Base-by-base conservation (phyloP, 2,329 filamentous ascomycete genomes). In the Nemania diffusa region DNA sequence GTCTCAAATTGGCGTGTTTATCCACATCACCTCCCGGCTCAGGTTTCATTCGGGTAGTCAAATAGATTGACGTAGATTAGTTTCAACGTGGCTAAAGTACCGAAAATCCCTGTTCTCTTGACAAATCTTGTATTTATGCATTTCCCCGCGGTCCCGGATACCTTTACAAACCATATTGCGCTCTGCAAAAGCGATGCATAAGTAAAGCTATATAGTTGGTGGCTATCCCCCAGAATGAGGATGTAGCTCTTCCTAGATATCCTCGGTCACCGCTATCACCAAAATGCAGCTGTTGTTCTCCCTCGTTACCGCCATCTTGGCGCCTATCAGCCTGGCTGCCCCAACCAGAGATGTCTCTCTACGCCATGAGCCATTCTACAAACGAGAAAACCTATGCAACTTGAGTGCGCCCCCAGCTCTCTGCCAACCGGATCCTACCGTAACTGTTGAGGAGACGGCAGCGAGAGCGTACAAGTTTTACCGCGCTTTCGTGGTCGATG, bases 391-490 rank as follows among this genome's bases (percentile, higher is more conserved):
- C 62, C 71, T 81, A 17, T 81, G 79, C 75, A 78, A 64, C 56
- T 63, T 81, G 62, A 72, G 69, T 9, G 69, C 75, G 0, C 79
- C 79, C 0, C 79, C 79, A 3, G 71, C 68, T 22, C 73, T 80
- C n/a, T 81, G 79, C 72, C 56, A 73, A 48, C 79, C 79, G 3
- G 72, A 80, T 52, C 24, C 75, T 1, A 72, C 75, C 2, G 68
- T 80, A 17, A 78, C 78, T 2, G 74, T 79, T 11, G 79, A 79
- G 64, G 77, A 81, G 73, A 80, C 79, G 15, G 79, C 79, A 1
- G 67, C 73, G 61, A 69, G 79, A 40, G 79, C 79, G 2, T 81
- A 81, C 72, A 69, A 79, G 53, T 81, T 81, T 74, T 81, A 81
- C 61, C 78, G 79, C 26, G 78, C 79, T 1, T 81, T 81, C 57